These are phyloP conservation scores for Lasiodiplodia sp. DNA, from an alignment of 2,329 filamentous ascomycete species.

Conservation along the genomic window DNA sequence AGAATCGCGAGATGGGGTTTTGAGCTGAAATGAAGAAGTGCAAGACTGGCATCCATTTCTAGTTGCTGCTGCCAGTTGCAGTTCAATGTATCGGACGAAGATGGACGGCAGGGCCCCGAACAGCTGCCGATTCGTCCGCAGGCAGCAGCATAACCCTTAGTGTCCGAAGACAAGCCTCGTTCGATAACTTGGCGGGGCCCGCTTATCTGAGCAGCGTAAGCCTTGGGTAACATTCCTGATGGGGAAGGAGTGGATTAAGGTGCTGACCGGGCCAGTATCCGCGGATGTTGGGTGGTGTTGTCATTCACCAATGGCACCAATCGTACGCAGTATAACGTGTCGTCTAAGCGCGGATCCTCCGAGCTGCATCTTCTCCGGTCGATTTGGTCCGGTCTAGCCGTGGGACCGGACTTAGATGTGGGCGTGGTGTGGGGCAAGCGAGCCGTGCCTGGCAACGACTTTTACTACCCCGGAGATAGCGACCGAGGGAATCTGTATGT, in stretches of 20 bases:
- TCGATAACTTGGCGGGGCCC: background rate
- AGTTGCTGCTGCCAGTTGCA: too few species aligned
- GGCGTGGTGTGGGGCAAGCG: background rate
- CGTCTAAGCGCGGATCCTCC: background rate
- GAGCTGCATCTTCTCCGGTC: background rate
- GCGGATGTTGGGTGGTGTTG: too few species aligned
- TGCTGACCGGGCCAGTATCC: background rate
- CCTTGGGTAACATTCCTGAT: background rate
- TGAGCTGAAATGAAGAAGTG: too few species aligned
- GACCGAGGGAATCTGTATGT: background rate
- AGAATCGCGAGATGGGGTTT: background rate
- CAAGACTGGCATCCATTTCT: too few species aligned
- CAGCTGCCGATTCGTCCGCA: background rate
- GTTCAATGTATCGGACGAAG: too few species aligned
- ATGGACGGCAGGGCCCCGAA: background rate
- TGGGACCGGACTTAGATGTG: background rate
- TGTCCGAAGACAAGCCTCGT: background rate
- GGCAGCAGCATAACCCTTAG: background rate
- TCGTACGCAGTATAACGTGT: too few species aligned
- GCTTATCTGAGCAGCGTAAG: too few species aligned
- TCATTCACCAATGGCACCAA: too few species aligned
- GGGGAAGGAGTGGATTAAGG: background rate
- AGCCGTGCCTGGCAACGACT: background rate
- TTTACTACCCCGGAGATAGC: background rate
- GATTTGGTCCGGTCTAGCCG: slow-evolving; percentile 8